phyloP scores from a whole-genome alignment of 345 rosid species.

The Aquilaria yunnanensis region DNA sequence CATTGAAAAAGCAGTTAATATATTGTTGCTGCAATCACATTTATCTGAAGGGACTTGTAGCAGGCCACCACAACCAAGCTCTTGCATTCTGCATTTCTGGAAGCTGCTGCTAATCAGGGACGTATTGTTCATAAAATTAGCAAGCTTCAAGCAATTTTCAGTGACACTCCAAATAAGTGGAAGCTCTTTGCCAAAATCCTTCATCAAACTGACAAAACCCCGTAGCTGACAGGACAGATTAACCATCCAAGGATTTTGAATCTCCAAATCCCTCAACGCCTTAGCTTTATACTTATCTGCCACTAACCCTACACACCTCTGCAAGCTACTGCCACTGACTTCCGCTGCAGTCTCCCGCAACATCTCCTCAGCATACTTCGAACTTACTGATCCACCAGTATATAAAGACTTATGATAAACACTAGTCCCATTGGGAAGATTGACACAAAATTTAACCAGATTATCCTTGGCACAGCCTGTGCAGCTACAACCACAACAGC shows the following conservation, averaged over 20 bases:
- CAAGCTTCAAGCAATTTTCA: slow-evolving; percentile 42
- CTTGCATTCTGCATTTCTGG: slow-evolving; percentile 35
- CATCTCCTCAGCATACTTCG: slow-evolving; percentile 46
- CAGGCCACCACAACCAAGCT: slow-evolving; percentile 34
- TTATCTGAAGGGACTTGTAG: slow-evolving; percentile 34
- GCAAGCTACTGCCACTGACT: slow-evolving; percentile 28
- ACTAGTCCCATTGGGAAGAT: slow-evolving; percentile 45
- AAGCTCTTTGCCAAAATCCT: slow-evolving; percentile 47
- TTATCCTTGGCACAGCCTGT: slow-evolving; percentile 24
- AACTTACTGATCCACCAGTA: slow-evolving; percentile 28
- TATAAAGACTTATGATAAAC: slow-evolving; percentile 33
- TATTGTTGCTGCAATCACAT: slow-evolving; percentile 26
- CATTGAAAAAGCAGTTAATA: slow-evolving; percentile 27
- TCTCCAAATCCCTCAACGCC: slow-evolving; percentile 51
- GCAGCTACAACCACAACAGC: slow-evolving; percentile 11
- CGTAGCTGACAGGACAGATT: slow-evolving; percentile 55
- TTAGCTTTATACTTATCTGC: slow-evolving; percentile 39
- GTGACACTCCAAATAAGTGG: slow-evolving; percentile 31
- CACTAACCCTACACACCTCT: slow-evolving; percentile 49
- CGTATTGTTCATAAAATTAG: slow-evolving; percentile 40
- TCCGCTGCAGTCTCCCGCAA: slow-evolving; percentile 39
- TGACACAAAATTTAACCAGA: slow-evolving; percentile 39
- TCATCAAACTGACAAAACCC: slow-evolving; percentile 38
- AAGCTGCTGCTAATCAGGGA: slow-evolving; percentile 39
- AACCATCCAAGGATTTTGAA: slow-evolving; percentile 50